Conservation (phyloP, 257 asterid genomes). For the Solanum pennellii region DNA sequence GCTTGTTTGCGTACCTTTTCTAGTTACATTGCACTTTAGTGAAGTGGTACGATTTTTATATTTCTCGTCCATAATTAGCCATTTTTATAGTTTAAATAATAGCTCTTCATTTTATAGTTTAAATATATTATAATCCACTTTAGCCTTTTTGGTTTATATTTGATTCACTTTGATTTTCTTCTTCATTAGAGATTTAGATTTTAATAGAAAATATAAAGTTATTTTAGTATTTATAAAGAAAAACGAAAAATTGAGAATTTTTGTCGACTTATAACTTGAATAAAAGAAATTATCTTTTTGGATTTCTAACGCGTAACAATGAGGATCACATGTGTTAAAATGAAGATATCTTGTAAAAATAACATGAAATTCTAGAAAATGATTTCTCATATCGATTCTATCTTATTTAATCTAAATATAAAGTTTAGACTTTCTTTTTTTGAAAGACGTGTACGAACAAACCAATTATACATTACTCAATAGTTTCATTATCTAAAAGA, state of each 20-base stretch:
- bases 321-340: background rate
- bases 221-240: background rate
- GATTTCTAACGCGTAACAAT: background rate
- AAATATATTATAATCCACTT: background rate
- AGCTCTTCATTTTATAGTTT: background rate
- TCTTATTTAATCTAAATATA: background rate
- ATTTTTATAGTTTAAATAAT: background rate
- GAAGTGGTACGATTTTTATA: background rate
- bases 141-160: background rate
- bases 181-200: background rate
- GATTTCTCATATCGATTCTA: background rate
- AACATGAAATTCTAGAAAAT: background rate
- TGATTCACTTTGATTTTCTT: background rate
- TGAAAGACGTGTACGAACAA: background rate
- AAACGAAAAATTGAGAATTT: background rate
- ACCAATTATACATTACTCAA: background rate
- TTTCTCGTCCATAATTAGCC: background rate
- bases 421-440: background rate
- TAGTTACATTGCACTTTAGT: background rate
- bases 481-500: background rate
- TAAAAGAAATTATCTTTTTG: background rate
- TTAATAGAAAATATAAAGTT: background rate
- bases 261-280: background rate
- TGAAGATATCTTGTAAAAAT: background rate
- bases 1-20: background rate